phyloP scores from a whole-genome alignment of 2,329 filamentous ascomycete species.

The Sordariomycetes sp. region DNA sequence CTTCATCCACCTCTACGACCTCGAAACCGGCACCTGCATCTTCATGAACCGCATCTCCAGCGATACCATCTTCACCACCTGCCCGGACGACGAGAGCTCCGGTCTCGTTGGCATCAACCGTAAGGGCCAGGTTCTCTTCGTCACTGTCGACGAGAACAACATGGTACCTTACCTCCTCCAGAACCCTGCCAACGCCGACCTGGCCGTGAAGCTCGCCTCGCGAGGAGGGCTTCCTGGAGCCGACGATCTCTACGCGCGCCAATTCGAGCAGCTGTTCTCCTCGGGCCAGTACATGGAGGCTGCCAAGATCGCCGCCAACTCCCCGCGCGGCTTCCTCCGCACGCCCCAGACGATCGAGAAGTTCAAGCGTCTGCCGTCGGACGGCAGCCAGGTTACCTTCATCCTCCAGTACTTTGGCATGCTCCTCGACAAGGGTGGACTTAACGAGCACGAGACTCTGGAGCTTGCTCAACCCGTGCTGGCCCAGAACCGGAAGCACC shows the following conservation, averaged over 20 bases:
- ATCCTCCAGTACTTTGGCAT: slow-evolving; percentile 98
- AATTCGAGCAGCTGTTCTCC: slow-evolving; percentile 81
- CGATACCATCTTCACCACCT: slow-evolving; percentile 96
- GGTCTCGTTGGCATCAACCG: slow-evolving; percentile 94
- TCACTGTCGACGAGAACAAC: slow-evolving; percentile 83
- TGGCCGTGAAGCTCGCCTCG: slow-evolving; percentile 94
- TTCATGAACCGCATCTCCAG: slow-evolving; percentile 99
- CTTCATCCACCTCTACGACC: slow-evolving; percentile 96
- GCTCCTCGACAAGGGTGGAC: slow-evolving; percentile 84
- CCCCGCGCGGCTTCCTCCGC: slow-evolving; percentile 87
- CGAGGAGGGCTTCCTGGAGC: slow-evolving; percentile 88
- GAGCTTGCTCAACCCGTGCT: slow-evolving; percentile 90
- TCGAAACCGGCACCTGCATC: slow-evolving; percentile 89
- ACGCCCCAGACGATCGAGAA: slow-evolving; percentile 92
- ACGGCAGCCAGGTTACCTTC: slow-evolving; percentile 75
- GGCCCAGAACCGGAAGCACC: slow-evolving; percentile 85
- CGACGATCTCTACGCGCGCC: slow-evolving; percentile 83
- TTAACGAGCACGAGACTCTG: slow-evolving; percentile 89
- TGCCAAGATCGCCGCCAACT: slow-evolving; percentile 93
- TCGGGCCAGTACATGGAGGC: slow-evolving; percentile 76
- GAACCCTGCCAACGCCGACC: slow-evolving; percentile 85
- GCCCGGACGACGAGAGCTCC: slow-evolving; percentile 69
- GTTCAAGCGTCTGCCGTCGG: slow-evolving; percentile 69
- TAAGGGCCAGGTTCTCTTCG: slow-evolving; percentile 91
- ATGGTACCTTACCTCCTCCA: slow-evolving; percentile 92